Percentiles rank a stretch among this genome's conserved stretches.
Evolutionary conservation across 2,329 filamentous ascomycete species (phyloP).

Genomic region (Aspergillus udagawae): DNA sequence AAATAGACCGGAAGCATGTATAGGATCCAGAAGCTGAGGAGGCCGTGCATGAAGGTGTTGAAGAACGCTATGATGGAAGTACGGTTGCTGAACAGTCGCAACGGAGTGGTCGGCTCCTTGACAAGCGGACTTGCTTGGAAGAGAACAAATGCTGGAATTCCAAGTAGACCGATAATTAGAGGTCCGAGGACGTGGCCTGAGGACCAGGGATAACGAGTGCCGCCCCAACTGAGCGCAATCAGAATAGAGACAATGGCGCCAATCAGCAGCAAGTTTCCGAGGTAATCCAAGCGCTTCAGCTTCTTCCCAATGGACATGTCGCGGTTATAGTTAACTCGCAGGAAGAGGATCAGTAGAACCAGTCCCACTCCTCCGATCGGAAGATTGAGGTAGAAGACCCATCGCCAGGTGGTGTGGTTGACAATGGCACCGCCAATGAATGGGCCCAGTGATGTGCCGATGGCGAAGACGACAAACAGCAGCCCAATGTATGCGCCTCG

Average conservation of each 20-base stretch:
- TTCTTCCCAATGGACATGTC: conserved; percentile 26
- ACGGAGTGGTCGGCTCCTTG: conserved; percentile 35
- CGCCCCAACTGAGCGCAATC: conserved; percentile 32
- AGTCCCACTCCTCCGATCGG: conserved; percentile 15
- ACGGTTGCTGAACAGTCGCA: conserved; percentile 39
- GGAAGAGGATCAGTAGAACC: conserved; percentile 34
- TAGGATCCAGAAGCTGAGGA: conserved; percentile 33
- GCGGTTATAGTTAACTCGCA: conserved; percentile 38
- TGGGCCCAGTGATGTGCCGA: conserved; percentile 39
- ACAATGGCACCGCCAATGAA: conserved; percentile 18
- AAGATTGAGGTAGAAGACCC: conserved; percentile 25
- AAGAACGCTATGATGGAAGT: conserved; percentile 29
- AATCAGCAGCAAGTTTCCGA: conserved; percentile 31
- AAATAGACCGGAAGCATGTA: conserved; percentile 45
- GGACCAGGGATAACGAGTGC: conserved; percentile 29
- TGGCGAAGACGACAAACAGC: conserved; percentile 36
- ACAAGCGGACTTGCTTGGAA: conserved; percentile 18
- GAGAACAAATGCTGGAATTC: conserved; percentile 32
- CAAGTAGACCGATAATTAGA: conserved; percentile 42
- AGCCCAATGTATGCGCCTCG: conserved; percentile 42
- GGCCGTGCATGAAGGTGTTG: conserved; percentile 36
- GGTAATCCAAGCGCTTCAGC: conserved; percentile 41
- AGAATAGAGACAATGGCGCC: conserved; percentile 28
- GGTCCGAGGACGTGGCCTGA: conserved; percentile 39
- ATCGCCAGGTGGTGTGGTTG: conserved; percentile 21